A percentile compares a stretch with the other conserved stretches of the same genome.
Evolutionary conservation across 805 yeast genomes (phyloP).

Genomic region (Spathaspora gorwiae): DNA sequence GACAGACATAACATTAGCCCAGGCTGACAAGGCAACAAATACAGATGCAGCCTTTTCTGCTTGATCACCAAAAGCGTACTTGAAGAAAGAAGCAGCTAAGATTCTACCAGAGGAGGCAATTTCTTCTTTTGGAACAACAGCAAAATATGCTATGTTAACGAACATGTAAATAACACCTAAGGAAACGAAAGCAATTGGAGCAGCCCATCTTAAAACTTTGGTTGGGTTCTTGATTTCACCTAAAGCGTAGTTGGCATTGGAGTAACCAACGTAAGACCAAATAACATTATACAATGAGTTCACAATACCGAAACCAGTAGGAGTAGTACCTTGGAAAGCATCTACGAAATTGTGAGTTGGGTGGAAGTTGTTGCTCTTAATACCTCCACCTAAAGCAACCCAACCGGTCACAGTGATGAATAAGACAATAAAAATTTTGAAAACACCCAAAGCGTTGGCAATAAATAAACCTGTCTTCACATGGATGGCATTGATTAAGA

Average conservation of each 20-base stretch:
- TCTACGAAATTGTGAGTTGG: constrained; percentile 57
- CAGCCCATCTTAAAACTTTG: constrained; percentile 64
- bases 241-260: constrained; percentile 77
- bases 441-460: constrained; percentile 60
- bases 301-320: constrained; percentile 65
- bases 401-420: constrained; percentile 75
- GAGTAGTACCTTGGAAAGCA: constrained; percentile 51
- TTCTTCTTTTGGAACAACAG: constrained; percentile 69
- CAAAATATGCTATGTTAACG: constrained; percentile 75
- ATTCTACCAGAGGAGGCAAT: constrained; percentile 59
- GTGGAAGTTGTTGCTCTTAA: constrained; percentile 42
- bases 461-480: constrained; percentile 64
- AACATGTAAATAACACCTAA: constrained; percentile 67
- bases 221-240: constrained; percentile 76
- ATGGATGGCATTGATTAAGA: constrained; percentile 55
- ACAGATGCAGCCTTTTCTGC: constrained; percentile 75
- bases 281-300: constrained; percentile 77
- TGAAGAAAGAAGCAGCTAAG: constrained; percentile 73
- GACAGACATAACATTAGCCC: constrained; percentile 79
- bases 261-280: constrained; percentile 82
- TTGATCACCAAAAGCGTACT: constrained; percentile 59
- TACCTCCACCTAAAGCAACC: constrained; percentile 76
- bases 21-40: constrained; percentile 75
- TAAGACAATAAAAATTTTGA: constrained; percentile 67
- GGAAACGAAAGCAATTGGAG: constrained; percentile 63